Conservation (phyloP, 1,284 basidiomycete genomes). For the Tetrapyrgos nigripes region DNA sequence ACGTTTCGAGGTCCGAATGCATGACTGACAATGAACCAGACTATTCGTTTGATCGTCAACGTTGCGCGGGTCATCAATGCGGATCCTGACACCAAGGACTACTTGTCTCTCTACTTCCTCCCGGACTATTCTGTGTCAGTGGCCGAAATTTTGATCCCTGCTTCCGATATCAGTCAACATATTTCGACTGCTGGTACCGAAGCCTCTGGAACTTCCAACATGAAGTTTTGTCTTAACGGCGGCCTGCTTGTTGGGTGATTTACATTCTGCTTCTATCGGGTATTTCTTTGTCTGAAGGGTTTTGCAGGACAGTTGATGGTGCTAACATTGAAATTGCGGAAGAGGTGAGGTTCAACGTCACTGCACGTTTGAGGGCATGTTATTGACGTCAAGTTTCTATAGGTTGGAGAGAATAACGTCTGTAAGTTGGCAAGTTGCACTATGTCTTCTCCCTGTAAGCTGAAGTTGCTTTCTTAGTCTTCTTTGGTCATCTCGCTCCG, state of each 20-base stretch:
- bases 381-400: no score
- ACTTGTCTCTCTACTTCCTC: conserved; percentile 85
- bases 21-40: conserved; percentile 44
- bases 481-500: conserved; percentile 85
- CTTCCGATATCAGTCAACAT: conserved; percentile 91
- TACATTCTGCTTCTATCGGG: neutral
- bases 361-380: conserved; percentile 12
- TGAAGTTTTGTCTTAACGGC: conserved; percentile 93
- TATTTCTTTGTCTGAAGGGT: neutral
- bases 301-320: conserved; percentile 59
- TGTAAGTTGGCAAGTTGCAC: conserved; percentile 67
- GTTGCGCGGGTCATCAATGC: conserved; percentile 85
- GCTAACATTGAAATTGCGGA: conserved; percentile 96
- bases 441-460: neutral
- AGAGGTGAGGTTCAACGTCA: no score
- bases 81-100: conserved; percentile 86
- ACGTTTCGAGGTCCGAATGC: conserved; percentile 8
- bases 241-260: conserved; percentile 78
- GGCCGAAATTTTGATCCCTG: conserved; percentile 90
- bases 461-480: conserved; percentile 57
- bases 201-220: conserved; percentile 88
- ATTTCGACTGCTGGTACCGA: conserved; percentile 96
- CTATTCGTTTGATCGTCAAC: conserved; percentile 92
- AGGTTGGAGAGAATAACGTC: conserved; percentile 57
- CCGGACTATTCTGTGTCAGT: conserved; percentile 90